Evolutionary conservation across 805 yeast genomes (phyloP).

Genomic region (Candida golubevii): DNA sequence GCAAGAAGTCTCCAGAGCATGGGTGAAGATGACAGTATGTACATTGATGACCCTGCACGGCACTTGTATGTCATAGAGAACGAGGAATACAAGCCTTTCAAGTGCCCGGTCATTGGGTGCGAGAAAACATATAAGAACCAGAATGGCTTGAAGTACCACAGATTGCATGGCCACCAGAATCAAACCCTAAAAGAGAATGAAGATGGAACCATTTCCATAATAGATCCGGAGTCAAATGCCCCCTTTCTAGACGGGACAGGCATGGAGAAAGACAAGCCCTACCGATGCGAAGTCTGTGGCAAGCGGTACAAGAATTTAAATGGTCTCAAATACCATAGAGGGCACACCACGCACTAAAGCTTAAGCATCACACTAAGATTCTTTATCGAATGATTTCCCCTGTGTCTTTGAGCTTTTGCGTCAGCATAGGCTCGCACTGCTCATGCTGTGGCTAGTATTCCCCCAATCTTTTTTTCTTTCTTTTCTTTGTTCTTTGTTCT

Average conservation of each 20-base stretch:
- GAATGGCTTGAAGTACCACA: constrained; percentile 93
- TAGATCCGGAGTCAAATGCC: constrained; percentile 85
- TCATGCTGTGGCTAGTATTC: too few species aligned
- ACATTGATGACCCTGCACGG: constrained; percentile 95
- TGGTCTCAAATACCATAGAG: constrained; percentile 95
- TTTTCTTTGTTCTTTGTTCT: too few species aligned
- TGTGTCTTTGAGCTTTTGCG: too few species aligned
- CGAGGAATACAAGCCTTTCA: constrained; percentile 90
- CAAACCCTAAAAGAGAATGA: constrained; percentile 86
- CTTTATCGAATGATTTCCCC: too few species aligned
- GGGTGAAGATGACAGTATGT: constrained; percentile 53
- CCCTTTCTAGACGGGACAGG: constrained; percentile 93
- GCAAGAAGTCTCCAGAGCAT: constrained; percentile 24
- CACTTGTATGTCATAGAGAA: constrained; percentile 88
- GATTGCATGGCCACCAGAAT: constrained; percentile 94
- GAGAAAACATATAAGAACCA: constrained; percentile 97
- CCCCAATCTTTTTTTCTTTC: too few species aligned
- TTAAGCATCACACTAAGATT: neutral
- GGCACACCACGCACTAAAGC: constrained; percentile 87
- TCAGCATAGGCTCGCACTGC: neutral
- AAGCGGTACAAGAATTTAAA: constrained; percentile 93
- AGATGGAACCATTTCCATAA: constrained; percentile 88
- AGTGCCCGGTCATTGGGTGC: constrained; percentile 97
- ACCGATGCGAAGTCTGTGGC: constrained; percentile 97
- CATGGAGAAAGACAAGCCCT: constrained; percentile 96